Evolutionary conservation across 164 flowering plant genomes (phyloP).

Genomic region (Protea cynaroides): DNA sequence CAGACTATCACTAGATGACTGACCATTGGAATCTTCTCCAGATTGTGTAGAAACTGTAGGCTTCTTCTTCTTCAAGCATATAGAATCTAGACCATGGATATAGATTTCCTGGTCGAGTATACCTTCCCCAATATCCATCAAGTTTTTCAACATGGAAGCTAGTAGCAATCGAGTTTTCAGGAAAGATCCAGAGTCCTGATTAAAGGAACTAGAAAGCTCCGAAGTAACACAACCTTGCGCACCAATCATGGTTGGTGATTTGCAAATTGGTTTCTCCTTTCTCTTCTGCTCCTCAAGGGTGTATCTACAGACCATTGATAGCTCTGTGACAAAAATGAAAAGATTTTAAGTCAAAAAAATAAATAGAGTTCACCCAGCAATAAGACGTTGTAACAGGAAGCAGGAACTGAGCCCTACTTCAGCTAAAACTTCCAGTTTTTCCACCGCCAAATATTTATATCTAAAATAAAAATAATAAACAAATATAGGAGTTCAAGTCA

Average conservation of each 20-base stretch:
- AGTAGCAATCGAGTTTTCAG: constrained; percentile 15
- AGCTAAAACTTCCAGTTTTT: background rate
- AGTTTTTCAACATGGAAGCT: constrained; percentile 10
- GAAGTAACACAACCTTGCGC: constrained; percentile 13
- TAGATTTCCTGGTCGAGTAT: constrained; percentile 12
- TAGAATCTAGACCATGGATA: constrained; percentile 9
- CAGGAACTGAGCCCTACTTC: background rate
- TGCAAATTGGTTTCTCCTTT: constrained; percentile 4
- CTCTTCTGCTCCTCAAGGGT: constrained; percentile 12
- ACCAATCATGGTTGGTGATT: constrained; percentile 13
- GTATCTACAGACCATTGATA: constrained; percentile 17
- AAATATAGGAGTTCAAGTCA: background rate
- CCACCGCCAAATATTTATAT: background rate
- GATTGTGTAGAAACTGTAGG: constrained; percentile 1
- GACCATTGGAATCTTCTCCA: constrained; percentile 21
- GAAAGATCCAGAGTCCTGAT: constrained; percentile 1
- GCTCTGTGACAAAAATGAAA: background rate
- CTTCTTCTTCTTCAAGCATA: constrained; percentile 15
- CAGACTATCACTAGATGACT: constrained; percentile 22
- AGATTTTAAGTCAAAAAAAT: background rate
- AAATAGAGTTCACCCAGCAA: background rate
- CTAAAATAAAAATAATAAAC: no score
- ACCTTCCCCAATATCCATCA: constrained; percentile 5
- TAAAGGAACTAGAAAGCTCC: background rate
- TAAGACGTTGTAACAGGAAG: no score